phyloP scores from a whole-genome alignment of 768 basidiomycete species.

The Tylopilus intermedius region DNA sequence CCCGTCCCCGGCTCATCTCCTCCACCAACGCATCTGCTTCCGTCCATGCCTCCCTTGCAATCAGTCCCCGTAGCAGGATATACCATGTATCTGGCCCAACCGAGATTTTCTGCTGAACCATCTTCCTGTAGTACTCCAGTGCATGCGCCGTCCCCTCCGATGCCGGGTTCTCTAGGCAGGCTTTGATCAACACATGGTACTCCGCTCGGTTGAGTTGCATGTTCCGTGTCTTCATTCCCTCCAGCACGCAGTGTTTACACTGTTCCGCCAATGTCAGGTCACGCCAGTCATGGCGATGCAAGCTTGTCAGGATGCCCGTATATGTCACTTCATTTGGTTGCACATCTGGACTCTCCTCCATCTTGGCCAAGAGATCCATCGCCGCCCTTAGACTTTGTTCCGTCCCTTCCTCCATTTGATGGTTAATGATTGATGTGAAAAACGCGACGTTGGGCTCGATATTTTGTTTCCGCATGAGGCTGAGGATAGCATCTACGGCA shows the following conservation, averaged over 20 bases:
- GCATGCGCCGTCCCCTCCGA: constrained; percentile 51
- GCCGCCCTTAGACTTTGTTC: constrained; percentile 54
- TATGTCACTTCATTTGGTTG: constrained; percentile 79
- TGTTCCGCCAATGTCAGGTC: constrained; percentile 40
- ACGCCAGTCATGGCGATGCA: constrained; percentile 58
- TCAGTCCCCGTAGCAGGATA: constrained; percentile 64
- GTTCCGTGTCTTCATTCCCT: constrained; percentile 52
- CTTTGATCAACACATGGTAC: constrained; percentile 74
- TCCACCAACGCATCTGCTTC: constrained; percentile 55
- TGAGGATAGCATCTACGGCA: constrained; percentile 58
- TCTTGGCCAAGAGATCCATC: constrained; percentile 63
- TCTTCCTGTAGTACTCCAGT: constrained; percentile 55
- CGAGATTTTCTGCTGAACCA: constrained; percentile 45
- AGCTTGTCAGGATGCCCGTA: constrained; percentile 68
- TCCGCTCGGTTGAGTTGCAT: constrained; percentile 56
- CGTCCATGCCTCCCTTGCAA: constrained; percentile 52
- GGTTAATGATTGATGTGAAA: constrained; percentile 75
- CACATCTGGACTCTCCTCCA: constrained; percentile 56
- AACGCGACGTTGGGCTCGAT: constrained; percentile 70
- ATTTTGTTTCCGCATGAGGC: constrained; percentile 72
- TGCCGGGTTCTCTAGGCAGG: constrained; percentile 51
- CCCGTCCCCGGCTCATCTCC: constrained; percentile 53
- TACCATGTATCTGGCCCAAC: constrained; percentile 70
- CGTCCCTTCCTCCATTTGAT: constrained; percentile 57
- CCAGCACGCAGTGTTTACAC: constrained; percentile 46